Percentiles rank a stretch among this genome's conserved stretches.
Evolutionary conservation across 257 asterid species (phyloP).

Genomic region (Perilla frutescens): DNA sequence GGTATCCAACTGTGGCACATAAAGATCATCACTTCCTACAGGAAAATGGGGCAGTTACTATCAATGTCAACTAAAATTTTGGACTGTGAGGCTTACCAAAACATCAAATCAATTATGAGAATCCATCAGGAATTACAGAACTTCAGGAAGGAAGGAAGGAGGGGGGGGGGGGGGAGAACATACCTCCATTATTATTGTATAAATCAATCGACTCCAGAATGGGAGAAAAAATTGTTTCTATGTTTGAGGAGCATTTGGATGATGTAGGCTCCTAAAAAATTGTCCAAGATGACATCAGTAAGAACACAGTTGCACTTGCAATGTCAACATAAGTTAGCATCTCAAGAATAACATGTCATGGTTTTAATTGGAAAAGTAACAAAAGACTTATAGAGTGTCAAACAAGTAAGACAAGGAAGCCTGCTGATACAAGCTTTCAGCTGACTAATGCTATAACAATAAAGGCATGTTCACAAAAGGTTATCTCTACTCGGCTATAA

Average conservation of each 20-base stretch:
- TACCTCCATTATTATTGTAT: constrained; percentile 62
- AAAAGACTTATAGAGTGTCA: not conserved
- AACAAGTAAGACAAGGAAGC: constrained; percentile 19
- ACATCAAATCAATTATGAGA: constrained; percentile 22
- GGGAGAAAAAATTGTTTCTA: constrained; percentile 84
- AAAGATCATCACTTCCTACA: constrained; percentile 66
- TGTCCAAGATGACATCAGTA: constrained; percentile 25
- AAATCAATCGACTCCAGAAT: constrained; percentile 63
- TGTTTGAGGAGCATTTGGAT: constrained; percentile 59
- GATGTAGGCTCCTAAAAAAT: constrained; percentile 56
- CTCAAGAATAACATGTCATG: constrained; percentile 6
- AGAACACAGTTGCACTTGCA: constrained; percentile 27
- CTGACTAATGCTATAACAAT: constrained; percentile 23
- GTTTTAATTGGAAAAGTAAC: not conserved
- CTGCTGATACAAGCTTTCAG: constrained; percentile 26
- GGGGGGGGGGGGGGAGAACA: not conserved
- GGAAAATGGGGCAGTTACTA: constrained; percentile 23
- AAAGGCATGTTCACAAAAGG: not conserved
- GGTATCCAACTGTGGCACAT: constrained; percentile 73
- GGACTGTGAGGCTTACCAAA: constrained; percentile 3
- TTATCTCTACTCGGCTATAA: not conserved
- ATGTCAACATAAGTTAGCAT: constrained; percentile 6
- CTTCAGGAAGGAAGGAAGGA: too few species aligned
- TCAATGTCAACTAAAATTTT: constrained; percentile 16
- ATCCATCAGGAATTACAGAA: too few species aligned